phyloP scores from a whole-genome alignment of 345 rosid species.

The Geranium rotundifolium region DNA sequence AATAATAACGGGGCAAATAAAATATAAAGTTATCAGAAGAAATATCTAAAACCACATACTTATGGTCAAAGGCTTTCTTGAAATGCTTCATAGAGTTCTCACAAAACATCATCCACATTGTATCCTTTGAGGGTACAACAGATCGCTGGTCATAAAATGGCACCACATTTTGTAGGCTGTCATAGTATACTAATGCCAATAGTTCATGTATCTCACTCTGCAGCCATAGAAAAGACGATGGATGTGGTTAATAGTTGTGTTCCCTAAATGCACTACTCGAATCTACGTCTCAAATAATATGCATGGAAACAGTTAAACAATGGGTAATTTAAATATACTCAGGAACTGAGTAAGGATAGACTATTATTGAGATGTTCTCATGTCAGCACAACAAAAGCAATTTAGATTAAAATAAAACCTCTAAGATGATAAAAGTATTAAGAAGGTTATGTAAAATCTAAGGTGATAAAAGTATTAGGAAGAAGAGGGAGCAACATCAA shows the following conservation, averaged over 20 bases:
- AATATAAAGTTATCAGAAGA: neutral
- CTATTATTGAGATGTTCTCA: neutral
- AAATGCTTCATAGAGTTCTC: slow-evolving; percentile 84
- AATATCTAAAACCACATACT: slow-evolving; percentile 32
- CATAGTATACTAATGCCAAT: slow-evolving; percentile 92
- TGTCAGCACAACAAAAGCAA: neutral
- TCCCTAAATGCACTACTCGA: neutral
- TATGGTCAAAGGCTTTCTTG: slow-evolving; percentile 69
- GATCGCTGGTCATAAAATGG: slow-evolving; percentile 86
- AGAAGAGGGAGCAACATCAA: neutral
- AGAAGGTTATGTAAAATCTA: neutral
- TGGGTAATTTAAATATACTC: neutral
- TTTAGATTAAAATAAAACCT: neutral
- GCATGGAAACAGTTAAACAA: neutral
- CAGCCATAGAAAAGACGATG: slow-evolving; percentile 18
- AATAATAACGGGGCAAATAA: slow-evolving; percentile 2
- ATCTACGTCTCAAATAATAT: neutral
- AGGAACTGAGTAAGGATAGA: neutral
- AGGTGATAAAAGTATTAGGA: neutral
- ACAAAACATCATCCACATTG: slow-evolving; percentile 60
- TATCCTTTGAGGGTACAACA: slow-evolving; percentile 65
- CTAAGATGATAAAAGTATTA: neutral
- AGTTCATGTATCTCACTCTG: slow-evolving; percentile 90
- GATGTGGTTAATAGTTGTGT: neutral
- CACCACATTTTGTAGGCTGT: slow-evolving; percentile 96